phyloP scores from a whole-genome alignment of 192 early-diverging fungal genomes.

The Backusella sp. region DNA sequence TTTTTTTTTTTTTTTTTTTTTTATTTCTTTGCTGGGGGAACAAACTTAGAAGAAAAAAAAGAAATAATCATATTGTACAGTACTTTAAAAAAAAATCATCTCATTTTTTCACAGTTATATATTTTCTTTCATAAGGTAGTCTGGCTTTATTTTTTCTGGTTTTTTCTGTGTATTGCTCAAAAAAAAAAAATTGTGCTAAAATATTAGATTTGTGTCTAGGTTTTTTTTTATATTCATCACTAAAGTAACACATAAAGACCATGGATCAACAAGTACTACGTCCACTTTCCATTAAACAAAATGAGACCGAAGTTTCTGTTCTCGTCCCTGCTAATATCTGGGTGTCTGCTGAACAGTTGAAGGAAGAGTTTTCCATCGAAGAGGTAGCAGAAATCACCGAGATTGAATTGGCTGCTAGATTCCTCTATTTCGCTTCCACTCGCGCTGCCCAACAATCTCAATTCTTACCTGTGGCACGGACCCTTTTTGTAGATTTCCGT shows the following conservation, averaged over 20 bases:
- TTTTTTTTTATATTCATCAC: conserved; percentile 2
- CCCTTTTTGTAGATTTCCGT: conserved; percentile 74
- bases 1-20: neutral
- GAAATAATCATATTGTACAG: conserved; percentile 7
- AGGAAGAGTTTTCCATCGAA: conserved; percentile 65
- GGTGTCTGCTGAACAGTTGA: conserved; percentile 84
- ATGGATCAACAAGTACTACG: conserved; percentile 53
- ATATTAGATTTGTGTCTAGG: neutral
- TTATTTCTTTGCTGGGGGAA: conserved; percentile 9
- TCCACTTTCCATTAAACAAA: conserved; percentile 77
- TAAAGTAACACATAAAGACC: conserved; percentile 17
- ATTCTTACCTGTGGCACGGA: conserved; percentile 70
- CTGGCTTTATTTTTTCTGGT: neutral
- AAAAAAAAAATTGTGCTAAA: neutral
- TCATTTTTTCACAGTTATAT: neutral
- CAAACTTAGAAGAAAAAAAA: conserved; percentile 5
- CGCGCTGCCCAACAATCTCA: conserved; percentile 42
- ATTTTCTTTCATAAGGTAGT: conserved; percentile 5
- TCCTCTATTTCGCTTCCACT: conserved; percentile 64
- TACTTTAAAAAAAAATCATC: neutral
- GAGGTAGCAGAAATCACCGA: conserved; percentile 60
- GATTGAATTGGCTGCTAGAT: conserved; percentile 68
- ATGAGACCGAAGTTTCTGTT: conserved; percentile 76
- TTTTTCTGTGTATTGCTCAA: neutral
- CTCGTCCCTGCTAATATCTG: conserved; percentile 82